Conservation (phyloP, 1,139 yeast genomes). For the Kodamaea arcana region DNA sequence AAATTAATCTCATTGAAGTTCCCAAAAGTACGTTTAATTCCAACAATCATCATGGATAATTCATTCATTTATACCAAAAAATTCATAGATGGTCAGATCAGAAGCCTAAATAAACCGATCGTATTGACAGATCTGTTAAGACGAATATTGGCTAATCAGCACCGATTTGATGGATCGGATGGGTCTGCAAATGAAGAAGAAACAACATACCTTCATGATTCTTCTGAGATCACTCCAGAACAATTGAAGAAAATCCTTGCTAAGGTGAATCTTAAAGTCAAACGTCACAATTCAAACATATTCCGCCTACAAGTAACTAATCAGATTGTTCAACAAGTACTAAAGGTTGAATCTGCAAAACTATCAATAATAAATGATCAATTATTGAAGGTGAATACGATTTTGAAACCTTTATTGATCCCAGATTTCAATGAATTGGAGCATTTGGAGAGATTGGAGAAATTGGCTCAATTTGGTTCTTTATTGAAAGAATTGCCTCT, state of each 20-base stretch:
- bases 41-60: background rate
- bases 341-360: slow-evolving; percentile 31
- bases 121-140: slow-evolving; percentile 13
- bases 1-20: no score
- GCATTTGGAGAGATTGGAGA: slow-evolving; percentile 10
- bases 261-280: slow-evolving; percentile 26
- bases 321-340: slow-evolving; percentile 35
- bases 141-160: slow-evolving; percentile 13
- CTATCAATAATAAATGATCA: slow-evolving; percentile 25
- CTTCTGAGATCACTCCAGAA: slow-evolving; percentile 12
- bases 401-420: slow-evolving; percentile 28
- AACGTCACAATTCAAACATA: slow-evolving; percentile 25
- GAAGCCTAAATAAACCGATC: slow-evolving; percentile 23
- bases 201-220: slow-evolving; percentile 2
- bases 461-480: slow-evolving; percentile 18
- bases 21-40: no score
- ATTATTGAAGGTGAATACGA: slow-evolving; percentile 18
- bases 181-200: slow-evolving; percentile 3
- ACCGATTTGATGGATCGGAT: slow-evolving; percentile 4
- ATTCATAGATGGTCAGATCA: slow-evolving; percentile 29
- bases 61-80: slow-evolving; percentile 26
- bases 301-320: slow-evolving; percentile 30
- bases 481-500: slow-evolving; percentile 34
- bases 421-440: slow-evolving; percentile 19
- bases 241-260: slow-evolving; percentile 23